Evolutionary conservation across 768 basidiomycete genomes (phyloP).

Genomic region (Termitomyces bulborhizus): DNA sequence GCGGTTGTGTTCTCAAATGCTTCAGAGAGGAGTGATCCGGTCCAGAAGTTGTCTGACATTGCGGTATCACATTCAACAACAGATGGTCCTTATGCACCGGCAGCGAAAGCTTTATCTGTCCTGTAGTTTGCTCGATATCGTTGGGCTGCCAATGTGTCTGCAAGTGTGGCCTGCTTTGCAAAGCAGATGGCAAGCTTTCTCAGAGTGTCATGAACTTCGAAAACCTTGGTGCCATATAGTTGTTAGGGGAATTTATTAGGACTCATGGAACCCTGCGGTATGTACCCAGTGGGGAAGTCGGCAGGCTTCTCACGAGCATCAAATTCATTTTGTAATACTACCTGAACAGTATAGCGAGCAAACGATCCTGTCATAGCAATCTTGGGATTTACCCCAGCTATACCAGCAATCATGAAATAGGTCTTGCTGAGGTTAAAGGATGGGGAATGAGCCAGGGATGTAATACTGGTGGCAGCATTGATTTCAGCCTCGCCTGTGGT

Average conservation of each 20-base stretch:
- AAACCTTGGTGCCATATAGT: slow-evolving; percentile 8
- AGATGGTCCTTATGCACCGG: slow-evolving; percentile 2
- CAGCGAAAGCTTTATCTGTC: background rate
- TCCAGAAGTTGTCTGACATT: slow-evolving; percentile 6
- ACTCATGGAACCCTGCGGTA: slow-evolving; percentile 5
- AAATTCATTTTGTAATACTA: slow-evolving; percentile 8
- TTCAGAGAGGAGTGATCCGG: slow-evolving; percentile 7
- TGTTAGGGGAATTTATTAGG: slow-evolving; percentile 4
- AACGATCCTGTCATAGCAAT: slow-evolving; percentile 5
- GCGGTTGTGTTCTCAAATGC: slow-evolving; percentile 8
- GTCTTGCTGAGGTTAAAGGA: slow-evolving; percentile 5
- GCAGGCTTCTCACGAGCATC: slow-evolving; percentile 8
- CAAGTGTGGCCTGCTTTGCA: slow-evolving; percentile 5
- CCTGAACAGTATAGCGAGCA: slow-evolving; percentile 9
- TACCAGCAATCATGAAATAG: slow-evolving; percentile 7
- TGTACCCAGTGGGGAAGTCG: slow-evolving; percentile 6
- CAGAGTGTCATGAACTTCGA: slow-evolving; percentile 6
- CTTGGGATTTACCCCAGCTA: slow-evolving; percentile 7
- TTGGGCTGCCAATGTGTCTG: slow-evolving; percentile 2
- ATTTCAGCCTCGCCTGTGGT: slow-evolving; percentile 9
- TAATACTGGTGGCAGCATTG: slow-evolving; percentile 7
- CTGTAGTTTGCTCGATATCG: slow-evolving; percentile 3
- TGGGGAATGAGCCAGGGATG: slow-evolving; percentile 4
- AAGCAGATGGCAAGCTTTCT: slow-evolving; percentile 4
- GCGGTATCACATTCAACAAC: slow-evolving; percentile 9